Conservation (phyloP, 2,329 filamentous ascomycete species). For the Pseudocercospora ulei region DNA sequence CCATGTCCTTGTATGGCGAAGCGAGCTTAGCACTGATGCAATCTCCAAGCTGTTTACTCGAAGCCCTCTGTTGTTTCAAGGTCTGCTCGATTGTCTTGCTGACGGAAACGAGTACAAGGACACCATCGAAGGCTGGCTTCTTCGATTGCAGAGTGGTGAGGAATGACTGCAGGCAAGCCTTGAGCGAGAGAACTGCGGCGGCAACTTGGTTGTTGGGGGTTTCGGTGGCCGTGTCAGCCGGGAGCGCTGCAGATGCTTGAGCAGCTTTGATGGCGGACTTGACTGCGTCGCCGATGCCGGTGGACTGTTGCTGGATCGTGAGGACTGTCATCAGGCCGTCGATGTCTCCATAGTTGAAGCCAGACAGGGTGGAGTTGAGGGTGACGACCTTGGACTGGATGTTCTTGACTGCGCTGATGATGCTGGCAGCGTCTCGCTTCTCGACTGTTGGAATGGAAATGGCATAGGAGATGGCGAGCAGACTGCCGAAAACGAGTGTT, state of each 20-base stretch:
- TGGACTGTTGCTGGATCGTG: slow-evolving; percentile 15
- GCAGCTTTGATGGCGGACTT: slow-evolving; percentile 10
- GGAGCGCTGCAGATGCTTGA: slow-evolving; percentile 10
- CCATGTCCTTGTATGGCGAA: slow-evolving; percentile 10
- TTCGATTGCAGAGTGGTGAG: slow-evolving; percentile 15
- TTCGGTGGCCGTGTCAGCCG: slow-evolving; percentile 9
- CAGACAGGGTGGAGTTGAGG: slow-evolving; percentile 17
- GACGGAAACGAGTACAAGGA: slow-evolving; percentile 9
- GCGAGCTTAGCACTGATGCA: slow-evolving; percentile 17
- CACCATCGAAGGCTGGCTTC: slow-evolving; percentile 19
- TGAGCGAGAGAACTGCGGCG: slow-evolving; percentile 14
- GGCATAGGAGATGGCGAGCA: slow-evolving; percentile 14
- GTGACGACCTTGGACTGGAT: slow-evolving; percentile 16
- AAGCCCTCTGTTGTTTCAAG: slow-evolving; percentile 12
- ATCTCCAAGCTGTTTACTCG: slow-evolving; percentile 9
- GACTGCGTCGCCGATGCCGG: slow-evolving; percentile 14
- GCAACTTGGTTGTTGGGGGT: slow-evolving; percentile 14
- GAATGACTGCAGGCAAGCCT: slow-evolving; percentile 14
- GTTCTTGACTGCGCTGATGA: slow-evolving; percentile 14
- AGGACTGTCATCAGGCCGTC: slow-evolving; percentile 15
- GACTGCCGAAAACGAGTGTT: slow-evolving; percentile 9
- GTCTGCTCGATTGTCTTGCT: slow-evolving; percentile 14
- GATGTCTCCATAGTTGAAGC: slow-evolving; percentile 18
- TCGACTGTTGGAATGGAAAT: slow-evolving; percentile 10
- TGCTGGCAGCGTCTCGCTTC: slow-evolving; percentile 17